phyloP scores from a whole-genome alignment of 352 stramenopile species.

The Poterioochromonas sp. region DNA sequence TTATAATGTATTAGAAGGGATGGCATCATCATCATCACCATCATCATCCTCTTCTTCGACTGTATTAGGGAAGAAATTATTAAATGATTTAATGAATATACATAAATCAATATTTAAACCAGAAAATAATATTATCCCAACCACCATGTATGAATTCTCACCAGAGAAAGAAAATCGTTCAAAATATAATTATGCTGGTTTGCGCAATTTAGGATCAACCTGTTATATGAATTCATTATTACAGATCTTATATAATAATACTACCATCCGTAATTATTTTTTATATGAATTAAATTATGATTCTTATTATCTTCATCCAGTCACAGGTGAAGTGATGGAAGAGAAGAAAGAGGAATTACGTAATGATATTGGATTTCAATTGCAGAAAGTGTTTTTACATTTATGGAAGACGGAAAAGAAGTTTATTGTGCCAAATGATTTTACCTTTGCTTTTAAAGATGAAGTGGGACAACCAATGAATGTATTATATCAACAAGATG shows the following conservation, averaged over 20 bases:
- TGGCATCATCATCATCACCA: too few relatives aligned
- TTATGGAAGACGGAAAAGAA: conserved; percentile 38
- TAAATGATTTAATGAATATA: too few relatives aligned
- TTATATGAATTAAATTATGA: not conserved
- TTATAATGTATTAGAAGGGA: too few relatives aligned
- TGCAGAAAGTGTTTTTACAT: conserved; percentile 47
- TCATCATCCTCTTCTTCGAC: too few relatives aligned
- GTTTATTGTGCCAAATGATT: conserved; percentile 40
- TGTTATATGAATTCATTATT: conserved; percentile 53
- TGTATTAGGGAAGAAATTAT: too few relatives aligned
- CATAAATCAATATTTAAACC: too few relatives aligned
- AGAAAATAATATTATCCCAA: too few relatives aligned
- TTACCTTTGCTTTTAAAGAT: conserved; percentile 41
- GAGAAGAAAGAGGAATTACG: not conserved
- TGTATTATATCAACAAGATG: conserved; percentile 48
- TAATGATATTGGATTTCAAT: conserved; percentile 41
- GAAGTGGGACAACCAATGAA: conserved; percentile 45
- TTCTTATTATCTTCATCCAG: too few relatives aligned
- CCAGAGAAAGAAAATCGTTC: not conserved
- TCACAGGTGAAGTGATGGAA: too few relatives aligned
- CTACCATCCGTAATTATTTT: conserved; percentile 37
- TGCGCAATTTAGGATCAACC: conserved; percentile 49
- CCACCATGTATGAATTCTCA: not conserved
- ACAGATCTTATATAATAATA: conserved; percentile 48
- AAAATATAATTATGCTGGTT: conserved; percentile 28